A percentile compares a stretch with the other conserved stretches of the same genome.
phyloP scores from a whole-genome alignment of 2,329 filamentous ascomycete genomes.

The Clarireedia paspali region DNA sequence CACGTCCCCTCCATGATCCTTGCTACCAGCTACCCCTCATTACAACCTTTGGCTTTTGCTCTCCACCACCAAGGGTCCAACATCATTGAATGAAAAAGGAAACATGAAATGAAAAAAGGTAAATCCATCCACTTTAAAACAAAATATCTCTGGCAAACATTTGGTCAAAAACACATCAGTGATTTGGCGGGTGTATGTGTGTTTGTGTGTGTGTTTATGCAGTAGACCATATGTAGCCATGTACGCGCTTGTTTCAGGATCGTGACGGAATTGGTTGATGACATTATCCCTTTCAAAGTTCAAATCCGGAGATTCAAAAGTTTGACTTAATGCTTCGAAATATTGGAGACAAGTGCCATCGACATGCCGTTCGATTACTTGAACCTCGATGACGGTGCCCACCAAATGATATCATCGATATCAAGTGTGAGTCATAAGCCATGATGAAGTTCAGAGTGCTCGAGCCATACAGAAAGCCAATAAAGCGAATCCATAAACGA shows the following conservation, averaged over 20 bases:
- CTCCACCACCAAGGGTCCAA: neutral
- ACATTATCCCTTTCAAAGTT: conserved; percentile 17
- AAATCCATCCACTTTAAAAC: neutral
- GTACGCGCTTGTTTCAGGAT: conserved; percentile 5
- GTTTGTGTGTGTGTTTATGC: neutral
- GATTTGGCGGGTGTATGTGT: neutral
- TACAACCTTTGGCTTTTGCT: neutral
- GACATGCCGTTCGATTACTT: conserved; percentile 31
- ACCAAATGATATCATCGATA: neutral
- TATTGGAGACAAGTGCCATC: conserved; percentile 26
- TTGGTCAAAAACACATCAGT: neutral
- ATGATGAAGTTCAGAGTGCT: conserved; percentile 26
- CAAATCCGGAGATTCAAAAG: conserved; percentile 12
- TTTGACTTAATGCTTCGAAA: conserved; percentile 20
- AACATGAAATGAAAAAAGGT: neutral
- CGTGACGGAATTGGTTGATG: conserved; percentile 1
- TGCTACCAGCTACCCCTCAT: neutral
- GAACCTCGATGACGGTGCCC: conserved; percentile 16
- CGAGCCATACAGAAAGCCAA: conserved; percentile 29
- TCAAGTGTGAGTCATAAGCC: conserved; percentile 19
- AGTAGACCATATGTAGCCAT: neutral
- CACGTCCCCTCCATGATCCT: neutral
- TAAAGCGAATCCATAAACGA: conserved; percentile 23
- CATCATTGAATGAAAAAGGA: conserved; percentile 1
- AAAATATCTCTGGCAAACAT: conserved; percentile 4